Percentiles rank a stretch among this genome's conserved stretches.
phyloP scores from a whole-genome alignment of 192 early-diverging fungal species.

The Backusella tuberculispora region DNA sequence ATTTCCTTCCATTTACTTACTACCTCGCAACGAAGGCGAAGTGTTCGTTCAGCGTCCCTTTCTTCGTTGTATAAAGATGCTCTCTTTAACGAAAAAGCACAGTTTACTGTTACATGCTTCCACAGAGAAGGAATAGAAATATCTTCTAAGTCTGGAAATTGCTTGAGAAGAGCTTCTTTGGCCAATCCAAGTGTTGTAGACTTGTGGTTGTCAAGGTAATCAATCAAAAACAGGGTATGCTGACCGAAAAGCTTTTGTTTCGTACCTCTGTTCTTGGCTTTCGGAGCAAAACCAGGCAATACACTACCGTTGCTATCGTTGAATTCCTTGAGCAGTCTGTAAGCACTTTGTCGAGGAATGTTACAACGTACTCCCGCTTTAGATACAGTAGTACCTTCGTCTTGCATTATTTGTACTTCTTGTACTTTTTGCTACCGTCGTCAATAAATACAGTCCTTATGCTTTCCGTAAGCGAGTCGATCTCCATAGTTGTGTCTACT shows the following conservation, averaged over 20 bases:
- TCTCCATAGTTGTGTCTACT: slow-evolving; percentile 1
- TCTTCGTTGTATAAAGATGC: slow-evolving; percentile 15
- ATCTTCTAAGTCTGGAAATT: slow-evolving; percentile 5
- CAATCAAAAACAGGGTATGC: background rate
- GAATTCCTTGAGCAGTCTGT: slow-evolving; percentile 7
- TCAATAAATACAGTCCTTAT: slow-evolving; percentile 18
- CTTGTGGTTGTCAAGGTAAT: slow-evolving; percentile 1
- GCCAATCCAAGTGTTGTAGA: background rate
- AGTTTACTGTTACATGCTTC: slow-evolving; percentile 2
- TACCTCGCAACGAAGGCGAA: background rate
- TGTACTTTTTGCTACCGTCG: slow-evolving; percentile 18
- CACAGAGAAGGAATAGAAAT: slow-evolving; percentile 11
- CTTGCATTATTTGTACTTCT: slow-evolving; percentile 21
- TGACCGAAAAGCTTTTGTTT: slow-evolving; percentile 4
- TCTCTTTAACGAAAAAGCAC: slow-evolving; percentile 5
- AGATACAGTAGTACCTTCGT: slow-evolving; percentile 13
- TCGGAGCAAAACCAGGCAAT: slow-evolving; percentile 18
- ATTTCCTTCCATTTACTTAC: background rate
- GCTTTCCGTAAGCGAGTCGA: slow-evolving; percentile 8
- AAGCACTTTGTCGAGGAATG: slow-evolving; percentile 9
- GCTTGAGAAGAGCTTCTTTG: slow-evolving; percentile 8
- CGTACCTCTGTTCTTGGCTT: slow-evolving; percentile 8
- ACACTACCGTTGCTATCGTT: slow-evolving; percentile 12
- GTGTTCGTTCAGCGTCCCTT: slow-evolving; percentile 14
- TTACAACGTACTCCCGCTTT: slow-evolving; percentile 17